Base-by-base conservation (phyloP, 352 stramenopile genomes). In the Phytopythium oedochilum region DNA sequence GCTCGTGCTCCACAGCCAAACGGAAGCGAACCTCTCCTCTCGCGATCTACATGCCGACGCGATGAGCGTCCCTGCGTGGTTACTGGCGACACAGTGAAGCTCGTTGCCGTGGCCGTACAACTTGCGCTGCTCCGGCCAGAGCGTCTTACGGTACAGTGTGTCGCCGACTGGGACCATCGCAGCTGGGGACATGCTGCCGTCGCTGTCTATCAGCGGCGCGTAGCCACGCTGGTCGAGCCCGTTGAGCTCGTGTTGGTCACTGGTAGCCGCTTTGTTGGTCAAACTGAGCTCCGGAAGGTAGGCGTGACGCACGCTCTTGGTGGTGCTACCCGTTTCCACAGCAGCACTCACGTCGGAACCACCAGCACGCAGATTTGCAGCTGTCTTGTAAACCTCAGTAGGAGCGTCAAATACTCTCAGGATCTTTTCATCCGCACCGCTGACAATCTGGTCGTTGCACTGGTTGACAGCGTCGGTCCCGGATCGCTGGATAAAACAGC, bases 401-500 rank as follows among this genome's bases (percentile, higher is more conserved):
- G 80, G 80, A n/a, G 75, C 78, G 51, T 86, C 70, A 38, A 90
- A 89, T 2, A 88, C 72, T 3, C 83, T 78, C n/a, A 93, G 50
- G 57, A 93, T 89, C 59, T 93, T 92, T 50, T 93, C 83, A 48
- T 91, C 83, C 0, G 83, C 80, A n/a, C 83, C 83, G 26, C 80
- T 88, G 10, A 93, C 80, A 44, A 89, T 89, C 11, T 71, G 62
- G 15, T 83, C 42, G 42, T 11, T 4, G 0, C 7, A 14, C 11
- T 14, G 25, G 9, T 18, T 34, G 42, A 2, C 69, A 22, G 60
- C 70, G 35, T 44, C 40, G 36, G 12, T 22, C 51, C 52, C 11
- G 59, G 36, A 5, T 17, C 32, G 23, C 6, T 25, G 49, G 14
- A 89, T 45, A 36, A 93, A 91, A 35, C 68, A 71, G 5, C 57